A percentile compares a stretch with the other conserved stretches of the same genome.
phyloP scores from a whole-genome alignment of 176 grass and related monocot genomes.

The Echinochloa phyllopogon region DNA sequence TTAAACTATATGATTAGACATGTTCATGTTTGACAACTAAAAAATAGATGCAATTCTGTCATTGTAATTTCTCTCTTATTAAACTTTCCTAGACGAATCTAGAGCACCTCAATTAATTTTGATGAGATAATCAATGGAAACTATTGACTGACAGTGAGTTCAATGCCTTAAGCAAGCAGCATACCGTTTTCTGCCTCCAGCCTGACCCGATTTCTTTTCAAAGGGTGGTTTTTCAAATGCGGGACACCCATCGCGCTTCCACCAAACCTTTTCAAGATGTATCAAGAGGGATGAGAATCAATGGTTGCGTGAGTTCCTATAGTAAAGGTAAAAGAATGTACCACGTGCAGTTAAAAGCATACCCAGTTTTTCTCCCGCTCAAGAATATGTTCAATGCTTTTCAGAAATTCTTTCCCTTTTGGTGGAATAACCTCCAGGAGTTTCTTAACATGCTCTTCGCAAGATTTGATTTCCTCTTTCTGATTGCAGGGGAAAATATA shows the following conservation, averaged over 20 bases:
- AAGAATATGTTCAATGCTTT: slow-evolving; percentile 97
- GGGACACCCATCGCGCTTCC: slow-evolving; percentile 93
- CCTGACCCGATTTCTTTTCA: slow-evolving; percentile 77
- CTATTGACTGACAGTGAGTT: background rate
- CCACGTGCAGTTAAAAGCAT: slow-evolving; percentile 32
- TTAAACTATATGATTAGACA: slow-evolving; percentile 1
- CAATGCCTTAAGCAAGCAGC: slow-evolving; percentile 21
- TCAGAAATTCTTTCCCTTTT: slow-evolving; percentile 94
- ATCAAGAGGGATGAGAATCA: slow-evolving; percentile 23
- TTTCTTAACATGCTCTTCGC: slow-evolving; percentile 91
- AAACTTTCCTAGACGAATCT: background rate
- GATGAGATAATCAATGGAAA: slow-evolving; percentile 7
- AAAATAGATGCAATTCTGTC: background rate
- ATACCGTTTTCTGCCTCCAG: slow-evolving; percentile 85
- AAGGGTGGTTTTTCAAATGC: slow-evolving; percentile 82
- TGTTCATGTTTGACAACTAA: slow-evolving; percentile 21
- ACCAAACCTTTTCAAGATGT: slow-evolving; percentile 74
- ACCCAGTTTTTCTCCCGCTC: slow-evolving; percentile 99
- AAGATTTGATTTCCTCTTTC: slow-evolving; percentile 97
- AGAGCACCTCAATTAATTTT: background rate
- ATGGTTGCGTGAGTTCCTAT: background rate
- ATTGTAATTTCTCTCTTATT: background rate
- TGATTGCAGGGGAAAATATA: slow-evolving; percentile 40
- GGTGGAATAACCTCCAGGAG: slow-evolving; percentile 94
- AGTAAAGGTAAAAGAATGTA: slow-evolving; percentile 6